Evolutionary conservation across 1,284 basidiomycete species (phyloP).

Genomic region (Athelia psychrophila): DNA sequence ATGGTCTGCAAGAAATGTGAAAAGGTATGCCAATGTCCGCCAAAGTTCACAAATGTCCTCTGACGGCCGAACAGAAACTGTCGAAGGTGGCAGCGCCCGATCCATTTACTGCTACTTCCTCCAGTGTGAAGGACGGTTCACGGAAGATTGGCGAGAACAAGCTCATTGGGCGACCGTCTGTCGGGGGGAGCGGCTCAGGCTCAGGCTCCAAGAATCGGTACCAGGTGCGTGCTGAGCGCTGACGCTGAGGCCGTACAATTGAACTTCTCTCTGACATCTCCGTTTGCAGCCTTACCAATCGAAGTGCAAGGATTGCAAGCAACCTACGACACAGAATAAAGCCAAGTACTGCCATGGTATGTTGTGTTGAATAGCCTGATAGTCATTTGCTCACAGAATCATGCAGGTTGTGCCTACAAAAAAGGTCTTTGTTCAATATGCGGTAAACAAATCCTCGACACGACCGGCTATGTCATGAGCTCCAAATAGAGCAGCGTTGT

Average conservation of each 20-base stretch:
- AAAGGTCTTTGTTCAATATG: constrained; percentile 83
- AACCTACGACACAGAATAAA: constrained; percentile 74
- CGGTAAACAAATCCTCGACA: constrained; percentile 80
- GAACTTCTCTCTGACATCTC: constrained; percentile 12
- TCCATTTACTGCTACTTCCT: constrained; percentile 70
- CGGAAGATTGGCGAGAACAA: constrained; percentile 85
- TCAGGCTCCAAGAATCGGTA: constrained; percentile 61
- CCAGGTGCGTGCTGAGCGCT: constrained; percentile 45
- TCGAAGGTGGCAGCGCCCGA: constrained; percentile 81
- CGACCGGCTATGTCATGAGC: constrained; percentile 53
- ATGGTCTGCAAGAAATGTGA: constrained; percentile 83
- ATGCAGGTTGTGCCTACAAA: constrained; percentile 78
- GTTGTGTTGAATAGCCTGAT: constrained; percentile 12
- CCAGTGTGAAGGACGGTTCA: constrained; percentile 72
- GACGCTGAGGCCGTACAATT: constrained; percentile 4
- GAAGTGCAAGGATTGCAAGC: constrained; percentile 84
- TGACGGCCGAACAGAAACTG: constrained; percentile 53
- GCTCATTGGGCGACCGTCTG: constrained; percentile 53
- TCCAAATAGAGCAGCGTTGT: background rate
- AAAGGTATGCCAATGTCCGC: constrained; percentile 37
- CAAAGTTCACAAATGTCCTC: background rate
- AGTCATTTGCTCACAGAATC: constrained; percentile 7
- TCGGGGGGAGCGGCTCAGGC: constrained; percentile 31
- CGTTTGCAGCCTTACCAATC: constrained; percentile 67
- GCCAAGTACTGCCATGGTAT: constrained; percentile 85